Percentiles rank a stretch among this genome's conserved stretches.
phyloP scores from a whole-genome alignment of 225 moss, liverwort and hornwort species.

The Thuidium tamariscinum region DNA sequence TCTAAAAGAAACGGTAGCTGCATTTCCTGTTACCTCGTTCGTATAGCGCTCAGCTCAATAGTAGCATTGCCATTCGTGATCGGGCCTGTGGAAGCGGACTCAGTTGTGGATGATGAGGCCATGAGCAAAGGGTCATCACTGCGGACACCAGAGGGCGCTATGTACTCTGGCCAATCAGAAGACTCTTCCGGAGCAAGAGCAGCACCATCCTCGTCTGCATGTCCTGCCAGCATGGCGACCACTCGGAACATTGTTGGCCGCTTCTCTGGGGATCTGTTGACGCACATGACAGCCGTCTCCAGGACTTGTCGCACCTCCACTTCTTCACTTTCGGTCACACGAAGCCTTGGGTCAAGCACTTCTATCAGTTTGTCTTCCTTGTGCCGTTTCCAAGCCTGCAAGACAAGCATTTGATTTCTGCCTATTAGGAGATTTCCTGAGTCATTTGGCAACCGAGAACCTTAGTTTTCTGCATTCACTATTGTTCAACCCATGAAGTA shows the following conservation, averaged over 20 bases:
- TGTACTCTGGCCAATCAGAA: background rate
- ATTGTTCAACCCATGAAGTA: background rate
- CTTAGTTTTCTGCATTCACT: too few relatives aligned
- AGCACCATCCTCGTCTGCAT: background rate
- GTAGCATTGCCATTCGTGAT: background rate
- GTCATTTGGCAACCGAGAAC: background rate
- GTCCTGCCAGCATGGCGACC: background rate
- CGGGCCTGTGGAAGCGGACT: background rate
- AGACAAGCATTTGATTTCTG: background rate
- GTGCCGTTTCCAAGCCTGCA: background rate
- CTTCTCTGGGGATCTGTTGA: background rate
- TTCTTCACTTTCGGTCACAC: background rate
- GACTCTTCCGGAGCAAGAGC: background rate
- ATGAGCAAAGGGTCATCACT: background rate
- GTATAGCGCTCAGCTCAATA: background rate
- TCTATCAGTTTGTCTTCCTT: background rate
- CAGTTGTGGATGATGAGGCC: background rate
- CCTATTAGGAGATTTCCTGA: background rate
- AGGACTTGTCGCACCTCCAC: background rate
- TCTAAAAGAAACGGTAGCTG: background rate
- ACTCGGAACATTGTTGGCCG: slow-evolving; percentile 8
- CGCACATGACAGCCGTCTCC: background rate
- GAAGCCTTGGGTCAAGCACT: background rate
- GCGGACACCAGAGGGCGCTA: background rate
- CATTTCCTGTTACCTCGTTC: background rate